These are phyloP conservation scores for Mytilinidion resinicola DNA, from an alignment of 495 filamentous ascomycete genomes.

Conservation along the genomic window DNA sequence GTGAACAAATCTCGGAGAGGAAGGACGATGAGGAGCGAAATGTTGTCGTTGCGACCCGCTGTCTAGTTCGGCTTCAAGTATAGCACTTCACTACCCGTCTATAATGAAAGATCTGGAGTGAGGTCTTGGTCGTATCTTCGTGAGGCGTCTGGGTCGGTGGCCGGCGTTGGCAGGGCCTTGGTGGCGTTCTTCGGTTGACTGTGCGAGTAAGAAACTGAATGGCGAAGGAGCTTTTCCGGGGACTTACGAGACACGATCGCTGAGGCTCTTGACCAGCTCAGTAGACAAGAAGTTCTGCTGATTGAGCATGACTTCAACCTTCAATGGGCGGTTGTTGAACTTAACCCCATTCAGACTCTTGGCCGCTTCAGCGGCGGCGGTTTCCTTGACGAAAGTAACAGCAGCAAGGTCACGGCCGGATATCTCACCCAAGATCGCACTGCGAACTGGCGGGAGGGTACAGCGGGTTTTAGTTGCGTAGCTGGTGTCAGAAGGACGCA, in stretches of 20 bases:
- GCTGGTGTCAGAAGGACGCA: no score
- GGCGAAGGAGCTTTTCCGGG: neutral
- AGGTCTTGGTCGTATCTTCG: no score
- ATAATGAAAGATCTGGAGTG: no score
- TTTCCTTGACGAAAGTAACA: slow-evolving; percentile 69
- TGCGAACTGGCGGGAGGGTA: no score
- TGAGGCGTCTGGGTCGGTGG: no score
- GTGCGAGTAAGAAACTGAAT: slow-evolving; percentile 11
- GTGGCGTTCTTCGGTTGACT: slow-evolving; percentile 53
- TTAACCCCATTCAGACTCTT: slow-evolving; percentile 76
- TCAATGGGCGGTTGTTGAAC: slow-evolving; percentile 85
- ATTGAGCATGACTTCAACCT: slow-evolving; percentile 86
- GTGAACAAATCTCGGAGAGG: slow-evolving; percentile 14
- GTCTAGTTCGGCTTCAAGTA: no score
- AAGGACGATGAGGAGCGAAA: slow-evolving; percentile 20
- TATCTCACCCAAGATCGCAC: no score
- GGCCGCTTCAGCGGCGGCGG: slow-evolving; percentile 74
- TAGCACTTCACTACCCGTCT: no score
- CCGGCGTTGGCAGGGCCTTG: slow-evolving; percentile 56
- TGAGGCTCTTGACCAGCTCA: slow-evolving; percentile 64
- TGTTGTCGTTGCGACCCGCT: slow-evolving; percentile 28
- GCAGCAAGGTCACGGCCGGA: slow-evolving; percentile 85
- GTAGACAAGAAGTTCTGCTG: slow-evolving; percentile 63
- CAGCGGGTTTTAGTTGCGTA: no score
- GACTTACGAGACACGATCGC: slow-evolving; percentile 76